These are phyloP conservation scores for Aurifilum marmelostoma DNA, from an alignment of 2,329 filamentous ascomycete genomes.

Conservation along the genomic window DNA sequence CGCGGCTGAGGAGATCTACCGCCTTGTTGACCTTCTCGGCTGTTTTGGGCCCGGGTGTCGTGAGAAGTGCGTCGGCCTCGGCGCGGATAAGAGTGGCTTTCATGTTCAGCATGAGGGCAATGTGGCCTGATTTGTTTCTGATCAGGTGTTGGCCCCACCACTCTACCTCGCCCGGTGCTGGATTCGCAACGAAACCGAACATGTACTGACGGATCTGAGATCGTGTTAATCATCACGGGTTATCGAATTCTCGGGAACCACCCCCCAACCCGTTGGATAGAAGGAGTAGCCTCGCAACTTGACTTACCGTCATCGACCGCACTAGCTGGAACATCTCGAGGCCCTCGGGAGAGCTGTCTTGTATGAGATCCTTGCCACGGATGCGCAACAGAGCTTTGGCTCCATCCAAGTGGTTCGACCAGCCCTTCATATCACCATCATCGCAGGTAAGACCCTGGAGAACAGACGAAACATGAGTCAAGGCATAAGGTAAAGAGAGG, in stretches of 20 bases:
- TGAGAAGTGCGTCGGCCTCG: conserved; percentile 33
- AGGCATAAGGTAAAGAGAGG: too few species aligned
- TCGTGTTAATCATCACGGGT: background rate
- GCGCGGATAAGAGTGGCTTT: conserved; percentile 34
- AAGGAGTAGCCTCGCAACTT: too few species aligned
- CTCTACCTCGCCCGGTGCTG: conserved; percentile 31
- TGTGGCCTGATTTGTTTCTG: conserved; percentile 32
- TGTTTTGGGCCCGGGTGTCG: conserved; percentile 24
- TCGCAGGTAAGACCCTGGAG: conserved; percentile 30
- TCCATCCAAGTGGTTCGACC: conserved; percentile 33
- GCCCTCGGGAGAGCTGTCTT: conserved; percentile 27
- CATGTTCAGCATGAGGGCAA: conserved; percentile 34
- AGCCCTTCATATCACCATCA: conserved; percentile 30
- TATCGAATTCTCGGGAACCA: too few species aligned
- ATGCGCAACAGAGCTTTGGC: conserved; percentile 33
- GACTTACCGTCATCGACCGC: conserved; percentile 32
- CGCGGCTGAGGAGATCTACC: conserved; percentile 31
- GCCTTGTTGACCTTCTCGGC: conserved; percentile 33
- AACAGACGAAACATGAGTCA: background rate
- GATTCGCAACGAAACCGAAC: conserved; percentile 31
- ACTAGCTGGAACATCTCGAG: conserved; percentile 36
- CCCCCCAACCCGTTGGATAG: too few species aligned
- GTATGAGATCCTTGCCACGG: conserved; percentile 29
- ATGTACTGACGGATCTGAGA: conserved; percentile 34
- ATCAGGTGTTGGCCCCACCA: conserved; percentile 34